Conservation (phyloP, 148 eudicot species). For the Fagopyrum tataricum region DNA sequence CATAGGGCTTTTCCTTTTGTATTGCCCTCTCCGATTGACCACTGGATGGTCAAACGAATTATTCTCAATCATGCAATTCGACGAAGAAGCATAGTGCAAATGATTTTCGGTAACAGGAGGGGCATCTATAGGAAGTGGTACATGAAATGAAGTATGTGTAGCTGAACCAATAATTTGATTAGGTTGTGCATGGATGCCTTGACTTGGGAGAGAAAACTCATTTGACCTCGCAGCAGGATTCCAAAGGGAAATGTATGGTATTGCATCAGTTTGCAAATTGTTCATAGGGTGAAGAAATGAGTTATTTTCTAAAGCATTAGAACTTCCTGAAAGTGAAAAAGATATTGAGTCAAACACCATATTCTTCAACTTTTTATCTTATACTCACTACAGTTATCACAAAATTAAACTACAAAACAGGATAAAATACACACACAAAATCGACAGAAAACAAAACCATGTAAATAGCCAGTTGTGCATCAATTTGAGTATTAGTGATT, state of each 20-base stretch:
- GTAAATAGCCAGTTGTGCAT: too few species aligned
- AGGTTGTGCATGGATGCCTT: constrained; percentile 33
- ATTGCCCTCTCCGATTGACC: constrained; percentile 42
- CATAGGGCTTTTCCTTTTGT: constrained; percentile 63
- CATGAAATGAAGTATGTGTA: constrained; percentile 39
- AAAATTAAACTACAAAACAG: too few species aligned
- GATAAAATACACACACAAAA: too few species aligned
- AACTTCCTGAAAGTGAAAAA: constrained; percentile 29
- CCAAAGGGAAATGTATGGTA: constrained; percentile 48
- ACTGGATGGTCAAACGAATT: constrained; percentile 38
- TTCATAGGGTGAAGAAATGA: constrained; percentile 40
- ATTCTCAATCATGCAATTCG: constrained; percentile 42
- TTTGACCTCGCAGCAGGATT: constrained; percentile 36
- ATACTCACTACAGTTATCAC: too few species aligned
- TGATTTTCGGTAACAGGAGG: constrained; percentile 42
- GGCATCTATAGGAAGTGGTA: constrained; percentile 34
- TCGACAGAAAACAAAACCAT: too few species aligned
- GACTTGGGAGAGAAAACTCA: constrained; percentile 38
- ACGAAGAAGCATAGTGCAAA: constrained; percentile 57
- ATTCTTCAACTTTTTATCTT: too few species aligned
- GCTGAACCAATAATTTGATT: constrained; percentile 42
- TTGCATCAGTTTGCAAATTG: constrained; percentile 41
- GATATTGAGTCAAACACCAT: too few species aligned
- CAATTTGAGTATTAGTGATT: too few species aligned
- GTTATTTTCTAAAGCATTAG: constrained; percentile 43